These are phyloP conservation scores for Sugiyamaella castrensis DNA, from an alignment of 1,139 yeast species.

Conservation along the genomic window DNA sequence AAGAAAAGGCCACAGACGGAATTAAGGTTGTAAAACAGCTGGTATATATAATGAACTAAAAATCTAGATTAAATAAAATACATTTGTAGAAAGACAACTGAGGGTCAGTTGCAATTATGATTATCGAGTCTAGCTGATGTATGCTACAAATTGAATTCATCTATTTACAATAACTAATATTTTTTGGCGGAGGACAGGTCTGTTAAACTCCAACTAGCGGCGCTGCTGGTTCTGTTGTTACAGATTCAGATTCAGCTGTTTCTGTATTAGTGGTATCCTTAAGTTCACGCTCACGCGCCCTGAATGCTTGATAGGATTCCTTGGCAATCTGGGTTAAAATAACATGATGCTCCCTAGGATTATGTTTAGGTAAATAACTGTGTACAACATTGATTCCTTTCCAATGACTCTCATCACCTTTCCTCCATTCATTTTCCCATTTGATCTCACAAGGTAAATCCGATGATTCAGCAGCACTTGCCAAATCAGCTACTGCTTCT, in stretches of 20 bases:
- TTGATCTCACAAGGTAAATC: constrained; percentile 46
- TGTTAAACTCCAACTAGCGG: not conserved
- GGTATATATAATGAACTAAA: too few relatives aligned
- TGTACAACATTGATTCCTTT: constrained; percentile 50
- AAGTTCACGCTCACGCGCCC: constrained; percentile 8
- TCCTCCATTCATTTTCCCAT: constrained; percentile 88
- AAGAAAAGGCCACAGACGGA: constrained; percentile 28
- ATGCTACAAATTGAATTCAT: too few relatives aligned
- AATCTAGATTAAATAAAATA: too few relatives aligned
- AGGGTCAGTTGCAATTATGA: too few relatives aligned
- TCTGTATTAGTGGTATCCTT: not conserved
- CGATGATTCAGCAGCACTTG: constrained; percentile 65
- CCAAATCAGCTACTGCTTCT: constrained; percentile 87
- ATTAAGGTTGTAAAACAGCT: constrained; percentile 20
- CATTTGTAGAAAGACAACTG: too few relatives aligned
- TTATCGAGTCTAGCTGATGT: too few relatives aligned
- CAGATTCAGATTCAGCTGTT: not conserved
- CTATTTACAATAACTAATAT: too few relatives aligned
- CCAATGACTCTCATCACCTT: constrained; percentile 74
- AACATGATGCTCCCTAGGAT: constrained; percentile 63
- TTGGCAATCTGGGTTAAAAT: constrained; percentile 56
- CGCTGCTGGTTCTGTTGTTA: not conserved
- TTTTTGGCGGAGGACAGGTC: too few relatives aligned
- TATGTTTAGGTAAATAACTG: constrained; percentile 54
- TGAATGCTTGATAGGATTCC: constrained; percentile 9